Base-by-base conservation (phyloP, 352 stramenopile genomes). In the Phytopythium aichiense region DNA sequence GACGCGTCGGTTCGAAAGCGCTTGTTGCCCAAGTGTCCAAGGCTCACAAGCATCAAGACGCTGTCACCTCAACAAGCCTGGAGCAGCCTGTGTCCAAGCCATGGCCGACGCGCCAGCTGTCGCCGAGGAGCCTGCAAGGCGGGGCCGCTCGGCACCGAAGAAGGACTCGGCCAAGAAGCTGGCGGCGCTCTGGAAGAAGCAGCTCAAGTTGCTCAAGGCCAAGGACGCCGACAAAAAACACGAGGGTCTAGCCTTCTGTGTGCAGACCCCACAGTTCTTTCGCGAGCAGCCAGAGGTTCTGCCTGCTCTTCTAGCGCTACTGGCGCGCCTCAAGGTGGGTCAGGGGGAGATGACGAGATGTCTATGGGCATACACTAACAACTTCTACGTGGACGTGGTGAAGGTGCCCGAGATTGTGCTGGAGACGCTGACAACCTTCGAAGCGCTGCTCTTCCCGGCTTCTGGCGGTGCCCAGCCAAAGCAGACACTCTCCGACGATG, bases 171-270 rank as follows among this genome's bases (percentile, higher is more conserved):
- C 40, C 53, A 83, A 81, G 56, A 81, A 85, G 58, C 59, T 64
- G 31, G 52, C 61, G 18, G 63, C 66, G 57, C 54, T 75, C 25
- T 76, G 69, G 66, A 92, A 87, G 40, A 88, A 79, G 57, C 77
- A 84, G 43, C 43, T 65, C 58, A 89, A 88, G 61, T 73, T 75
- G 35, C 66, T 92, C 20, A 90, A 89, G 55, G 60, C 73, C n/a
- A 92, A 88, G 72, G 80, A 92, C 58, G 40, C 66, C 0, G 69
- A 42, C 51, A 92, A 87, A 65, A 92, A 89, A 37, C 68, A 76
- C 13, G 79, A 88, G n/a, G 80, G 71, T 0, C 56, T 86, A 13
- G 68, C 58, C 20, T 88, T 81, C 58, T 89, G 79, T 30, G 67
- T 63, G 4, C 67, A 84, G 46, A 71, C 87, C 48, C 71, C 82